Base-by-base conservation (phyloP, 768 basidiomycete genomes). In the Tylopilus vinaceipallidus region DNA sequence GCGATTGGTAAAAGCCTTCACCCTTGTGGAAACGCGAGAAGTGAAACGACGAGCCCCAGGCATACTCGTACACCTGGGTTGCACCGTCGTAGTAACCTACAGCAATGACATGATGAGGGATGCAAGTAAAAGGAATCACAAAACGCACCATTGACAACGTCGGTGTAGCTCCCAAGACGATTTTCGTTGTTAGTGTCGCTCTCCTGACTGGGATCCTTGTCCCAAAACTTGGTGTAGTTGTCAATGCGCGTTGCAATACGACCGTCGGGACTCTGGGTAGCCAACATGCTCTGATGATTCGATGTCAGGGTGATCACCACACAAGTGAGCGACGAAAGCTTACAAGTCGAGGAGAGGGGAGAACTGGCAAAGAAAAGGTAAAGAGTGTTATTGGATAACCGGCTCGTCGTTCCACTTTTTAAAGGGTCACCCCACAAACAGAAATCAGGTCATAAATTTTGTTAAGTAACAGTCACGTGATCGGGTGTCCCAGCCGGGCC, bases 21-120 rank as follows among this genome's bases (percentile, higher is more conserved):
- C 95, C 95, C 71, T 87, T 88, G 81, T 88, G 93, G 78, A 95
- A 98, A 29, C 95, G 91, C 48, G 90, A 95, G 70, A 97, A 97
- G 72, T 98, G 95, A 83, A 97, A 97, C 6, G 86, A 92, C 47
- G 84, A 76, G 2, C 81, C 81, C 94, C 93, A 92, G 45, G 90
- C 94, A 61, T 89, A 97, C 68, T 98, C 95, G 73, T 98, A 97
- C 50, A 98, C 75, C 64, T 91, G 84, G 4, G 95, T 98, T 7
- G 91, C 93, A 58, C 92, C 95, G 66, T 99, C 95, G 58, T 98
- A 99, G 74, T 95, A 98, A 36, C 93, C 93, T 91, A 43, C 4
- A n/a, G 20, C 7, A 9, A 24, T 6, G 12, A 37, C 0, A 39
- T 23, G 23, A 43, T 6, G 9, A 6, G 0, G 13, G 3, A 13